A percentile compares a stretch with the other conserved stretches of the same genome.
These are phyloP conservation scores for Westerdykella ornata DNA, from an alignment of 2,329 filamentous ascomycete genomes.

Conservation along the genomic window DNA sequence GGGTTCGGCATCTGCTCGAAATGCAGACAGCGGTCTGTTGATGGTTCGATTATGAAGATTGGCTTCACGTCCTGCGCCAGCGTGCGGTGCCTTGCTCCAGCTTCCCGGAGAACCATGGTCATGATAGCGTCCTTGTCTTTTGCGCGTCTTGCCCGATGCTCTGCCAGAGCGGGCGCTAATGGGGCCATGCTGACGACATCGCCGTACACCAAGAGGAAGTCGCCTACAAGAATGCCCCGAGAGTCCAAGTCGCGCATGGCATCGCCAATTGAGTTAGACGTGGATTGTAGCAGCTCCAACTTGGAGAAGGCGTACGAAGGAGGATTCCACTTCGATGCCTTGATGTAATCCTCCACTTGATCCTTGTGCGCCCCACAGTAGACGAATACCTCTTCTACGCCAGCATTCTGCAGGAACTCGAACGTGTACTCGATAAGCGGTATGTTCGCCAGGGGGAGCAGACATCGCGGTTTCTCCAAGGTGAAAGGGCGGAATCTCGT, in stretches of 20 bases:
- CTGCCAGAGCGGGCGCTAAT: constrained; percentile 69
- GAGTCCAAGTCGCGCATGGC: constrained; percentile 90
- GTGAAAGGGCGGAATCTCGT: constrained; percentile 86
- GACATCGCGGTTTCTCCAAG: constrained; percentile 80
- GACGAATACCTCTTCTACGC: constrained; percentile 88
- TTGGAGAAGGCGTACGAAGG: constrained; percentile 72
- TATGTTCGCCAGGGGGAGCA: constrained; percentile 85
- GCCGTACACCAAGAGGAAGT: constrained; percentile 89
- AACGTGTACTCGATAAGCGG: constrained; percentile 96
- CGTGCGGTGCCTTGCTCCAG: constrained; percentile 66
- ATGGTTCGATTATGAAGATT: constrained; percentile 78
- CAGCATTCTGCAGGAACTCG: constrained; percentile 90
- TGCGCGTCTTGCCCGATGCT: constrained; percentile 72
- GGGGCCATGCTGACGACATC: constrained; percentile 86
- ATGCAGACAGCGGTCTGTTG: constrained; percentile 74
- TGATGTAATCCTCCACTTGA: constrained; percentile 79
- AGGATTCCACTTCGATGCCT: constrained; percentile 67
- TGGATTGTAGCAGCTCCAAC: constrained; percentile 79
- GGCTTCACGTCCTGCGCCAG: constrained; percentile 70
- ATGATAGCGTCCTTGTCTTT: constrained; percentile 93
- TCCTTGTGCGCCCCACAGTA: constrained; percentile 86
- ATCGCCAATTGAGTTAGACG: constrained; percentile 82
- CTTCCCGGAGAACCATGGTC: constrained; percentile 85
- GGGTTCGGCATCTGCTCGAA: constrained; percentile 83
- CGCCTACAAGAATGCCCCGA: constrained; percentile 74